These are phyloP conservation scores for Emydomyces testavorans DNA, from an alignment of 2,329 filamentous ascomycete genomes.

Conservation along the genomic window DNA sequence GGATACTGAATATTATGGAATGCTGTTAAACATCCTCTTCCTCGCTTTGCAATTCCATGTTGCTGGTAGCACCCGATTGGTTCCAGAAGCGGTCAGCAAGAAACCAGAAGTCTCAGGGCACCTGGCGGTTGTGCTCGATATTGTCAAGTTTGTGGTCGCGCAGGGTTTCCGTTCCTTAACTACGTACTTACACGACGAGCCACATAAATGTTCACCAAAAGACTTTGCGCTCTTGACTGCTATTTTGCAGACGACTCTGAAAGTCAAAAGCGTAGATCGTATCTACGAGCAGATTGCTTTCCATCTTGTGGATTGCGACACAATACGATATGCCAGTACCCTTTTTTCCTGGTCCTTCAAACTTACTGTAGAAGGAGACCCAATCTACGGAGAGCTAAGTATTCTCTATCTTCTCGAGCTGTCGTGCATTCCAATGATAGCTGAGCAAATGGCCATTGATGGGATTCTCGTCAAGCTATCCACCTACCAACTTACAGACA, in stretches of 20 bases:
- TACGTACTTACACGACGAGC: conserved; percentile 66
- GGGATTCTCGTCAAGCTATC: conserved; percentile 69
- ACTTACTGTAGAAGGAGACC: conserved; percentile 64
- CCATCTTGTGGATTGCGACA: conserved; percentile 54
- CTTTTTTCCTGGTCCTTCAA: conserved; percentile 91
- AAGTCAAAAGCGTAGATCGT: conserved; percentile 63
- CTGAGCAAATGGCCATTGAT: conserved; percentile 82
- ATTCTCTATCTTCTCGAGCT: conserved; percentile 80
- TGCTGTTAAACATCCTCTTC: conserved; percentile 72
- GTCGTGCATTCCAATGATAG: conserved; percentile 66
- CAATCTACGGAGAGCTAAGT: conserved; percentile 86
- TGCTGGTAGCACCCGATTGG: conserved; percentile 25
- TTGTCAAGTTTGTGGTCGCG: conserved; percentile 67
- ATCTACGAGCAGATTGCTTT: conserved; percentile 59
- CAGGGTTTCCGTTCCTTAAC: conserved; percentile 74
- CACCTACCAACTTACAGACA: conserved; percentile 65
- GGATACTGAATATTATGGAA: conserved; percentile 63
- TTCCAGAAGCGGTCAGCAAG: conserved; percentile 27
- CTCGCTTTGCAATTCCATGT: conserved; percentile 55
- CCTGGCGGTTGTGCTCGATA: conserved; percentile 58
- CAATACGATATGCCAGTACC: conserved; percentile 68
- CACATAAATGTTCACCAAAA: conserved; percentile 53
- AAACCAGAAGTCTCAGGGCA: conserved; percentile 32
- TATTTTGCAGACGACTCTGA: conserved; percentile 72
- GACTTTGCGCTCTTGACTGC: conserved; percentile 82